Base-by-base conservation (phyloP, 2,329 filamentous ascomycete genomes). In the Beauveria rudraprayagi region DNA sequence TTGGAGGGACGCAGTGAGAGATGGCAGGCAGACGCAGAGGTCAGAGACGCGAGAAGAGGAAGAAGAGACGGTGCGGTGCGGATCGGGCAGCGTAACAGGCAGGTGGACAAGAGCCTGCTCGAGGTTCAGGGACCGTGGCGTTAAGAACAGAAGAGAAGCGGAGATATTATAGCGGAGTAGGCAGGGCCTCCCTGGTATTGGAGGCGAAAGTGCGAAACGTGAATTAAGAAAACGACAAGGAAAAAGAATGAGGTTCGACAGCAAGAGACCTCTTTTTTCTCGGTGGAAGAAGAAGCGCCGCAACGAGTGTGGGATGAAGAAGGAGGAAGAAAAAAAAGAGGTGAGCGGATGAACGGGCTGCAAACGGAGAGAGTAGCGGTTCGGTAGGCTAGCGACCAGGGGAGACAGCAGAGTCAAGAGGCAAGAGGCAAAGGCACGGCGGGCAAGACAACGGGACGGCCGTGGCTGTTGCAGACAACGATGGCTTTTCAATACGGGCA, bases 101-200 rank as follows among this genome's bases (percentile, higher is more conserved):
- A 51, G 41, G 28, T n/a, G 53, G 53, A 46, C 53, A 51, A 26
- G 46, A n/a, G 48, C 41, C n/a, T 37, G 57, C 30, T 60, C 48
- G 48, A 54, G 44, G 51, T 50, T 14, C 30, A 56, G 44, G 52
- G 46, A 61, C 52, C 46, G 60, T 43, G 53, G 52, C 34, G 52
- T 50, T 37, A 53, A 53, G 57, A 37, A 22, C 16, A 34, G 37
- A 19, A 46, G 44, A 52, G 34, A 9, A 22, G 50, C 56, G 52
- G 53, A 46, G 60, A 56, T 44, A 60, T 54, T 47, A 53, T 60
- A 60, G 57, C 57, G 57, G 57, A 60, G 57, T 51, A 40, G 30
- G 17, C 37, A 46, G 28, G 48, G 24, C 40, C 48, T 60, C 57
- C 57, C 57, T 48, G 57, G 48, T 47, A 54, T 54, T 52, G 56